Evolutionary conservation across 2,329 filamentous ascomycete genomes (phyloP).

Genomic region (Cladophialophora psammophila): DNA sequence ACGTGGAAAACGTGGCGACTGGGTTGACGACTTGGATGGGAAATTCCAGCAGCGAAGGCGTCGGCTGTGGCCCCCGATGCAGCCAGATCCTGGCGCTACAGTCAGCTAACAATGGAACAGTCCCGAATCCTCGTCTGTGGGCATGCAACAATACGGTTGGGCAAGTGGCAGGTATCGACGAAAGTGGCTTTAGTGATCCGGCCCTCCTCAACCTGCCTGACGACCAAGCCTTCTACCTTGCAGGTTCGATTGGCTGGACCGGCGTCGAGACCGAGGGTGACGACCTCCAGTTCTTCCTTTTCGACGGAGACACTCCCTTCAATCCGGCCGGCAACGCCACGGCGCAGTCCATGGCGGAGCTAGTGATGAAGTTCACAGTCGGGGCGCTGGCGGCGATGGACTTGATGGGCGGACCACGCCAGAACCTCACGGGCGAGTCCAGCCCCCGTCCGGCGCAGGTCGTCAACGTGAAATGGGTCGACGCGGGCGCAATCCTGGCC

Average conservation of each 20-base stretch:
- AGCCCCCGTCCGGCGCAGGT: slow-evolving; percentile 83
- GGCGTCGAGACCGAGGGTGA: slow-evolving; percentile 18
- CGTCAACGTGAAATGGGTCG: slow-evolving; percentile 74
- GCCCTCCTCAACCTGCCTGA: slow-evolving; percentile 23
- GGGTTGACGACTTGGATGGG: slow-evolving; percentile 24
- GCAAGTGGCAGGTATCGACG: slow-evolving; percentile 17
- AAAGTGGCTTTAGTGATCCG: slow-evolving; percentile 15
- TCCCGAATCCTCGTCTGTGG: slow-evolving; percentile 24
- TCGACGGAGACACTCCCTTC: slow-evolving; percentile 21
- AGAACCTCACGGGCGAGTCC: slow-evolving; percentile 72
- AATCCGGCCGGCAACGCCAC: slow-evolving; percentile 13
- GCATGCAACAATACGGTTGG: slow-evolving; percentile 32
- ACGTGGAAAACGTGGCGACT: slow-evolving; percentile 13
- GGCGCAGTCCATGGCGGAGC: slow-evolving; percentile 10
- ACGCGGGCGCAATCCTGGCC: slow-evolving; percentile 26
- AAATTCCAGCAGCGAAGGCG: slow-evolving; percentile 11
- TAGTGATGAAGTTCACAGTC: slow-evolving; percentile 27
- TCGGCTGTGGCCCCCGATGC: slow-evolving; percentile 30
- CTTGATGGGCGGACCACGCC: slow-evolving; percentile 7
- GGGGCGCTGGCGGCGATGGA: slow-evolving; percentile 25
- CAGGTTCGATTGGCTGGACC: slow-evolving; percentile 31
- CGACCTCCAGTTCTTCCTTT: slow-evolving; percentile 22
- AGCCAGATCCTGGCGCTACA: slow-evolving; percentile 28
- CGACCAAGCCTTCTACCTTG: slow-evolving; percentile 26
- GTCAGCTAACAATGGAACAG: slow-evolving; percentile 23